A percentile compares a stretch with the other conserved stretches of the same genome.
Evolutionary conservation across 257 asterid genomes (phyloP).

Genomic region (Ligustrum vulgare): DNA sequence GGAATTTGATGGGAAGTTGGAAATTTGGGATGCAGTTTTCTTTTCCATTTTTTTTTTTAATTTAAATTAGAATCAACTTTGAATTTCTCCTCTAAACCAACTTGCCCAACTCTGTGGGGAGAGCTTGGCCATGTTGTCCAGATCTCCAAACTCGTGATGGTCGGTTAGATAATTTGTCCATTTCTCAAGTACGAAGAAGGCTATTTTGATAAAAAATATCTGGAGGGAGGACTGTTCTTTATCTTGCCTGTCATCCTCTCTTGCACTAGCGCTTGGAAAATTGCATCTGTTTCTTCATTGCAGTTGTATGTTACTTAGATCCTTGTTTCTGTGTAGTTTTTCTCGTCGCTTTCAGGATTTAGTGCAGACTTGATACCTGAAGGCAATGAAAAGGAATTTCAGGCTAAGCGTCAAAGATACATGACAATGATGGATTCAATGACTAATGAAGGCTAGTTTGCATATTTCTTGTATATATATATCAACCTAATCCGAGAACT

Average conservation of each 20-base stretch:
- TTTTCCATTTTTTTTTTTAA: too few relatives aligned
- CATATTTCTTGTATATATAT: background rate
- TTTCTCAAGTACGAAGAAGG: background rate
- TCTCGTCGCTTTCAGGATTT: slow-evolving; percentile 90
- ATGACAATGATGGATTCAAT: slow-evolving; percentile 99
- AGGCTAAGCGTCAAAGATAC: slow-evolving; percentile 79
- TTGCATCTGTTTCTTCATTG: background rate
- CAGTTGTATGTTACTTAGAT: slow-evolving; percentile 6
- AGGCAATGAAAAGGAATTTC: slow-evolving; percentile 88
- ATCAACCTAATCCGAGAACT: background rate
- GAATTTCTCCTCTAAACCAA: too few relatives aligned
- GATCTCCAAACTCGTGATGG: background rate
- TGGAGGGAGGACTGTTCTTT: background rate
- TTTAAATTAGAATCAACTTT: background rate
- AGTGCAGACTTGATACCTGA: slow-evolving; percentile 88
- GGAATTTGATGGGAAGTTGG: background rate
- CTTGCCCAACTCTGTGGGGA: background rate
- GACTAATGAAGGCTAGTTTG: slow-evolving; percentile 80
- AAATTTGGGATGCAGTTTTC: background rate
- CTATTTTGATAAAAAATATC: background rate
- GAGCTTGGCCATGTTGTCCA: background rate
- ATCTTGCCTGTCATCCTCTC: background rate
- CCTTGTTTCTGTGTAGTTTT: slow-evolving; percentile 49
- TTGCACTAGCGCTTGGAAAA: background rate
- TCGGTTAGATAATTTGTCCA: background rate